phyloP scores from a whole-genome alignment of 192 early-diverging fungal species.

The Chytriomyces sp. region DNA sequence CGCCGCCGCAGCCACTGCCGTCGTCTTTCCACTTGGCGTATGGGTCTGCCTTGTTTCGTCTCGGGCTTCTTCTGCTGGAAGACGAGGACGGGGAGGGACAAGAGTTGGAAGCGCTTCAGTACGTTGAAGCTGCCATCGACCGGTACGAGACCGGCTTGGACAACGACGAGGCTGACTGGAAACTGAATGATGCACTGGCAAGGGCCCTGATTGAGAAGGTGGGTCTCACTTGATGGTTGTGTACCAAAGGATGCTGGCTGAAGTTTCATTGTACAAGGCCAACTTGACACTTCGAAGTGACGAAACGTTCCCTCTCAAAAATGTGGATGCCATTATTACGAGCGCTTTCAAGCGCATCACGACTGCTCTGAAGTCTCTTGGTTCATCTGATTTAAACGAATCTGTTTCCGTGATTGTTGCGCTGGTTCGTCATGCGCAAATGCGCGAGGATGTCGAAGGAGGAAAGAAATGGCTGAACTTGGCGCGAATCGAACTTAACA shows the following conservation, averaged over 20 bases:
- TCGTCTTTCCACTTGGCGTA: slow-evolving; percentile 39
- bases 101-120: neutral
- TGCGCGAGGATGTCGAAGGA: slow-evolving; percentile 6
- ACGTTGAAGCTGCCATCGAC: slow-evolving; percentile 38
- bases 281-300: slow-evolving; percentile 10
- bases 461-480: slow-evolving; percentile 22
- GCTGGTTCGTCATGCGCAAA: slow-evolving; percentile 16
- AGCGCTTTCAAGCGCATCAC: slow-evolving; percentile 18
- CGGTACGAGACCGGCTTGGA: slow-evolving; percentile 32
- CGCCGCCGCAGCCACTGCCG: slow-evolving; percentile 24
- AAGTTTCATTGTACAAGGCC: neutral
- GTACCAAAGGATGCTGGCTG: neutral
- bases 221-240: neutral
- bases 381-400: slow-evolving; percentile 8
- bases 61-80: slow-evolving; percentile 25
- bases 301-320: neutral
- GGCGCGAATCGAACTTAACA: slow-evolving; percentile 26
- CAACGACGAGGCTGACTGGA: slow-evolving; percentile 16
- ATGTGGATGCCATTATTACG: slow-evolving; percentile 26
- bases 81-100: slow-evolving; percentile 26
- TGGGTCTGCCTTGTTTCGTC: slow-evolving; percentile 39
- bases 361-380: neutral
- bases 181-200: slow-evolving; percentile 17
- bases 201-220: slow-evolving; percentile 28
- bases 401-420: slow-evolving; percentile 9